Evolutionary conservation across 768 basidiomycete genomes (phyloP).

Genomic region (Suillus paluster): DNA sequence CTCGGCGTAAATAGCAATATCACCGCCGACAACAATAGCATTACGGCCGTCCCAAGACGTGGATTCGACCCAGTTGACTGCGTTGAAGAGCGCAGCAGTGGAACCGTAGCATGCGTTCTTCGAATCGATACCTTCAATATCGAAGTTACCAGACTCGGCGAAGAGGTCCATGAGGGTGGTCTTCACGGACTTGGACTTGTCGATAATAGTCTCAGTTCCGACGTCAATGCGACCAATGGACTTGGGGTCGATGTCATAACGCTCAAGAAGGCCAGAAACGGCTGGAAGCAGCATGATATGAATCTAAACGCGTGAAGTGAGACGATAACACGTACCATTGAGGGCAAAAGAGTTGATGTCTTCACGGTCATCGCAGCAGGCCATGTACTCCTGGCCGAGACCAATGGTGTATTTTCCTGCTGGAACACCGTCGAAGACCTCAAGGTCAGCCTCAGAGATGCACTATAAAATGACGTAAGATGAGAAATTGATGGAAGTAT

Average conservation of each 20-base stretch:
- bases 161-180: slow-evolving; percentile 99
- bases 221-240: slow-evolving; percentile 98
- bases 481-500: slow-evolving; percentile 19
- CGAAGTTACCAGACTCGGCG: slow-evolving; percentile 87
- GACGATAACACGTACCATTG: slow-evolving; percentile 63
- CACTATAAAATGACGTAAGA: slow-evolving; percentile 55
- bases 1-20: slow-evolving; percentile 98
- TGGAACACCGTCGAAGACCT: slow-evolving; percentile 91
- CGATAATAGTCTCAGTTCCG: slow-evolving; percentile 98
- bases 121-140: slow-evolving; percentile 98
- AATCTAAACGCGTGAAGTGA: neutral
- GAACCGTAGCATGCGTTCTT: slow-evolving; percentile 99
- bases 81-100: slow-evolving; percentile 98
- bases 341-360: slow-evolving; percentile 98
- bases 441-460: slow-evolving; percentile 94
- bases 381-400: slow-evolving; percentile 97
- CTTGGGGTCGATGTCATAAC: slow-evolving; percentile 94
- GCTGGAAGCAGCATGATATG: slow-evolving; percentile 48
- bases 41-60: slow-evolving; percentile 97
- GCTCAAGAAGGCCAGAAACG: slow-evolving; percentile 86
- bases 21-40: slow-evolving; percentile 95
- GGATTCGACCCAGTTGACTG: slow-evolving; percentile 97
- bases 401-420: slow-evolving; percentile 99
- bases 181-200: slow-evolving; percentile 99
- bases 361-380: slow-evolving; percentile 97